These are phyloP conservation scores for Aspergillus chevalieri DNA, from an alignment of 2,329 filamentous ascomycete genomes.

Conservation along the genomic window DNA sequence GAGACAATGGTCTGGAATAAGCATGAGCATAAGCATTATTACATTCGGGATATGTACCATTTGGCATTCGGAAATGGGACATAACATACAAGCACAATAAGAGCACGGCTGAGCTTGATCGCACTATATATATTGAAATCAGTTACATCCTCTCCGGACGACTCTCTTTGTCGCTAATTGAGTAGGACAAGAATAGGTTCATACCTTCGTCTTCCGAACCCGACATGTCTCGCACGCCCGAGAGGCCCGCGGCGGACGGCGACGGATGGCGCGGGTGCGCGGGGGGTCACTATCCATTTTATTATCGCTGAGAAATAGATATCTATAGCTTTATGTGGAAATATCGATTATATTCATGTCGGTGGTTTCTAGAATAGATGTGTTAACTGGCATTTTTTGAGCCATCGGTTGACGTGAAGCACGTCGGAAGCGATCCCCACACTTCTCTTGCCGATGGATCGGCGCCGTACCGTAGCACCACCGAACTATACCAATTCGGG, in stretches of 20 bases:
- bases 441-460: too few species aligned
- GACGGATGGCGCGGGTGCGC: slow-evolving; percentile 8
- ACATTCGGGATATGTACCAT: not conserved
- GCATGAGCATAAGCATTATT: not conserved
- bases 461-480: too few species aligned
- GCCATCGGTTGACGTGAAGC: too few species aligned
- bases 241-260: slow-evolving; percentile 12
- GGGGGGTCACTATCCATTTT: not conserved
- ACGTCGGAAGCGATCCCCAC: too few species aligned
- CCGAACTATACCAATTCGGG: too few species aligned
- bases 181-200: not conserved
- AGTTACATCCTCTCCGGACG: not conserved
- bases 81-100: slow-evolving; percentile 14
- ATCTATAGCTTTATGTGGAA: not conserved
- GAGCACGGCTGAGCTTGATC: slow-evolving; percentile 16
- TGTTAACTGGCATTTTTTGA: too few species aligned
- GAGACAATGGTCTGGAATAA: slow-evolving; percentile 11
- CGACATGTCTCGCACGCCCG: slow-evolving; percentile 20
- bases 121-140: slow-evolving; percentile 3
- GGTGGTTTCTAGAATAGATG: too few species aligned
- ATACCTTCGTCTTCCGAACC: slow-evolving; percentile 18
- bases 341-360: too few species aligned
- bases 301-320: not conserved
- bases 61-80: not conserved
- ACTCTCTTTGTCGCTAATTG: not conserved